Percentiles rank a stretch among this genome's conserved stretches.
phyloP scores from a whole-genome alignment of 345 rosid species.

The Atalantia buxifolia region DNA sequence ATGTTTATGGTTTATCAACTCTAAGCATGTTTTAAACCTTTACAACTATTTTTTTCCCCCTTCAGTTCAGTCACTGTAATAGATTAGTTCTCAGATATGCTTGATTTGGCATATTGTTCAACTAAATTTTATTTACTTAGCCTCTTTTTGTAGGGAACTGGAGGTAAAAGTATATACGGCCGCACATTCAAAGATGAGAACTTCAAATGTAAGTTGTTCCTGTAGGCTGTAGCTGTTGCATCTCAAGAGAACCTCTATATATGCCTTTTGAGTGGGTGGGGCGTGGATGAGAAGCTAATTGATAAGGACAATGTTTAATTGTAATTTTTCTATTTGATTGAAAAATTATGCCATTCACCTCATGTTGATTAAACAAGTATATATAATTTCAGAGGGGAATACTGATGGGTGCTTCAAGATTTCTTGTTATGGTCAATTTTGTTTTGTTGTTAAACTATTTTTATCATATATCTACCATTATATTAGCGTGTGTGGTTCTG shows the following conservation, averaged over 20 bases:
- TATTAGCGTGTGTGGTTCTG: constrained; percentile 1
- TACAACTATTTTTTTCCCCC: background rate
- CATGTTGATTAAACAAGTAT: background rate
- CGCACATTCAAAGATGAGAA: constrained; percentile 94
- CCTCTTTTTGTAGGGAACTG: constrained; percentile 78
- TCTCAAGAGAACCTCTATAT: background rate
- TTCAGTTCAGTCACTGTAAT: background rate
- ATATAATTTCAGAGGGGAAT: background rate
- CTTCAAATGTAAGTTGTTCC: constrained; percentile 78
- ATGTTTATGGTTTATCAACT: background rate
- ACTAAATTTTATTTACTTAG: background rate
- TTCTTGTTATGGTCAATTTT: background rate
- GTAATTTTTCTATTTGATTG: background rate
- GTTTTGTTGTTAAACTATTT: constrained; percentile 2
- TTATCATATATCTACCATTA: background rate
- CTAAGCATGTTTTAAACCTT: background rate
- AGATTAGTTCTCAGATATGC: background rate
- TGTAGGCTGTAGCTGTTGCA: background rate
- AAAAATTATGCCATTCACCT: background rate
- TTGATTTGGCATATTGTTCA: background rate
- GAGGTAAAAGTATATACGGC: constrained; percentile 98
- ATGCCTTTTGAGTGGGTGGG: background rate
- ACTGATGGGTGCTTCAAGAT: background rate
- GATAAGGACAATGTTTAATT: background rate
- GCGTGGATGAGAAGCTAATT: background rate